These are phyloP conservation scores for Noccaea bulbosa DNA, from an alignment of 345 rosid genomes.

Conservation along the genomic window DNA sequence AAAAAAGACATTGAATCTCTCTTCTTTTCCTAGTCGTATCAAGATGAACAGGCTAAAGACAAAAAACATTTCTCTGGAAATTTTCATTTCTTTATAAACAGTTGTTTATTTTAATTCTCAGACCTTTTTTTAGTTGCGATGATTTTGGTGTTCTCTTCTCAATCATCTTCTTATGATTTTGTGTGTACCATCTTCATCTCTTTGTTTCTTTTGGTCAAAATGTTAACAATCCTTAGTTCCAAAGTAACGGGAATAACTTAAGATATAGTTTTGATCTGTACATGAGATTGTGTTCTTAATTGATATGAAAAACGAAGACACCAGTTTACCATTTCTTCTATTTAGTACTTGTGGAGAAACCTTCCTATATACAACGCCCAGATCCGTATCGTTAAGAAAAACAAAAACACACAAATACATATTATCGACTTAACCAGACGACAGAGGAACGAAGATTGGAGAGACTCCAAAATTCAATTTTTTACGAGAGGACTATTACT, in stretches of 20 bases:
- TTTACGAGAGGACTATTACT: too few relatives aligned
- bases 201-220: background rate
- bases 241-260: background rate
- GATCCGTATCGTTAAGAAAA: too few relatives aligned
- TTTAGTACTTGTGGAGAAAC: background rate
- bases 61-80: slow-evolving; percentile 14
- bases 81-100: slow-evolving; percentile 13
- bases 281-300: background rate
- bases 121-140: slow-evolving; percentile 18
- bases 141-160: background rate
- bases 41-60: slow-evolving; percentile 35
- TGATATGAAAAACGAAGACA: background rate
- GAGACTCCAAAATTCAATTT: too few relatives aligned
- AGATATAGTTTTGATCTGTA: background rate
- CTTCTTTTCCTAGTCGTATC: slow-evolving; percentile 33
- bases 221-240: background rate
- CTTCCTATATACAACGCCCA: too few relatives aligned
- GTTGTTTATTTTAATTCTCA: background rate
- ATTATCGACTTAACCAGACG: too few relatives aligned
- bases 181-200: background rate
- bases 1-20: slow-evolving; percentile 23
- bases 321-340: background rate
- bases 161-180: background rate
- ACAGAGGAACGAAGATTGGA: too few relatives aligned
- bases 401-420: too few relatives aligned